Evolutionary conservation across 129 eudicot genomes (phyloP), one percentile per base, ranked within the genome.

Genomic region (Flaveria brownii): DNA sequence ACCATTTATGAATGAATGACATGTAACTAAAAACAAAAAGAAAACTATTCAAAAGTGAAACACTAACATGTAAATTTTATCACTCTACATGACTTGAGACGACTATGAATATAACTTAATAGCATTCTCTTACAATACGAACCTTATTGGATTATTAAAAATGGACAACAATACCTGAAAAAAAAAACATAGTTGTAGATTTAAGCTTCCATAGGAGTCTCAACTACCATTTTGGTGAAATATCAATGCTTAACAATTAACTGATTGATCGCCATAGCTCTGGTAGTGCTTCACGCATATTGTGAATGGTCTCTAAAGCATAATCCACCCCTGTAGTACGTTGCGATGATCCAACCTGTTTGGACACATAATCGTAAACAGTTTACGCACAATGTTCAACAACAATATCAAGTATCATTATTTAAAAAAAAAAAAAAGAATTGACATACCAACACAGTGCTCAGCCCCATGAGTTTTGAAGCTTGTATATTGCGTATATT

Each of bases 241-340:
- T 52, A 30, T 36, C 14, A 82, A 86, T 87, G 13, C 51, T 71
- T 22, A 72, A 84, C 0, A 76, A 23, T 18, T 82, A 86, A 57
- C 78, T 83, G 28, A 82, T 77, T 10, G 77, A 76, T 78, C 89
- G 89, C 93, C 92, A 89, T 12, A 94, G 83, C 87, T 89, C 96
- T 1, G 94, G 96, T 74, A 94, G 72, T 20, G 96, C 96, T 76
- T 94, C 97, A 80, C 71, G 84, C 17, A 91, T 87, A 22, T 91
- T 94, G 76, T 94, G 99, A 55, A 94, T 91, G 78, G 93, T 91
- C 90, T 89, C 97, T 50, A 94, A 82, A n/a, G 97, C 93, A 65
- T 86, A 82, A 82, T 91, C 99, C 62, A 84, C 96, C 0, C 97
- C 97, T n/a, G 68, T 45, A 5, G 80, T 43, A 22, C 83, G 84